Conservation (phyloP, 768 basidiomycete genomes). For the Amanita pseudoporphyria region DNA sequence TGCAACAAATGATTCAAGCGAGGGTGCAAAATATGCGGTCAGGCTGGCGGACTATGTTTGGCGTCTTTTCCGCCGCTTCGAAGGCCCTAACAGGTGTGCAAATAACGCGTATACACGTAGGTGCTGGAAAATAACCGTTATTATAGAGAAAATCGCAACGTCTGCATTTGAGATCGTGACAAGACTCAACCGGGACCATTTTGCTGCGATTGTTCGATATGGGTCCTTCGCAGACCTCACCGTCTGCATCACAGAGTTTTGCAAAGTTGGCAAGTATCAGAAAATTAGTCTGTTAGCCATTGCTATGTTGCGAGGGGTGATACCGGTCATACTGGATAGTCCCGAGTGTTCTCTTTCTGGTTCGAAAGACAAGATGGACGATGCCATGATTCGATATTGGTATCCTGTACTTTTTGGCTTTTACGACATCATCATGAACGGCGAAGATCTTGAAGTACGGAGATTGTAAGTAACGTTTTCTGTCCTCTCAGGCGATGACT, state of each 20-base stretch:
- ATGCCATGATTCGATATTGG: constrained; percentile 95
- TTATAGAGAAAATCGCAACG: constrained; percentile 75
- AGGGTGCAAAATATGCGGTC: constrained; percentile 92
- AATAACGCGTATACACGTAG: neutral
- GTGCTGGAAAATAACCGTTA: neutral
- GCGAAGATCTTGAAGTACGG: constrained; percentile 95
- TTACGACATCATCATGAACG: constrained; percentile 99
- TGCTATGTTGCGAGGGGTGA: constrained; percentile 89
- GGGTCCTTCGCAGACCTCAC: constrained; percentile 95
- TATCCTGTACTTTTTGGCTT: constrained; percentile 96
- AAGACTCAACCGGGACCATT: constrained; percentile 84
- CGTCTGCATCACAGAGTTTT: constrained; percentile 97
- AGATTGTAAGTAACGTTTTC: constrained; percentile 60
- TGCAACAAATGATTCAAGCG: constrained; percentile 98
- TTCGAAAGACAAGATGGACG: constrained; percentile 41
- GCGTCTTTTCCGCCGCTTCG: constrained; percentile 94
- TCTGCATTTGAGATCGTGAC: constrained; percentile 97
- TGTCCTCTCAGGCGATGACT: neutral
- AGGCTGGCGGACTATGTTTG: constrained; percentile 99
- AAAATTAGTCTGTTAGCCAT: constrained; percentile 96
- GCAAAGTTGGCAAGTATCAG: constrained; percentile 98
- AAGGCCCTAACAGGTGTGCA: constrained; percentile 76
- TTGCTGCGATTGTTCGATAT: constrained; percentile 81
- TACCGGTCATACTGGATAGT: constrained; percentile 82
- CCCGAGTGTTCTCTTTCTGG: constrained; percentile 46